A percentile compares a stretch with the other conserved stretches of the same genome.
Conservation (phyloP, 192 early-diverging fungal genomes). For the Powellomyces hirtus region DNA sequence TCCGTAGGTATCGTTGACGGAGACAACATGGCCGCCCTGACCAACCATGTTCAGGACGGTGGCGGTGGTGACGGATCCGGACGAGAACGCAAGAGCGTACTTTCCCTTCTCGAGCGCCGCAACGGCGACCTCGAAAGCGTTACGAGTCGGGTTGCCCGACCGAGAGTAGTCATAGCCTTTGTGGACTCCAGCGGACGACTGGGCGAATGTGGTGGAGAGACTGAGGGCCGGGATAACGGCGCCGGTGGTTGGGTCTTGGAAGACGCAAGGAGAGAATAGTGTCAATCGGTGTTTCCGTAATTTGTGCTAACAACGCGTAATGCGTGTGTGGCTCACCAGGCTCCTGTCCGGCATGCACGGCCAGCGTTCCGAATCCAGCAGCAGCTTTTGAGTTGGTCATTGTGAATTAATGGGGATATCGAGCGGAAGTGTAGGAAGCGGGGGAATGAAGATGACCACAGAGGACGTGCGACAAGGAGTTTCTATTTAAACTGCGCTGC, state of each 20-base stretch:
- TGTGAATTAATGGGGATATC: too few relatives aligned
- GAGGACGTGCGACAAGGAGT: too few relatives aligned
- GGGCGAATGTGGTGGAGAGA: conserved; percentile 96
- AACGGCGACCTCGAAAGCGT: conserved; percentile 81
- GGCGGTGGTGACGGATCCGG: conserved; percentile 70
- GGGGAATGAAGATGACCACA: too few relatives aligned
- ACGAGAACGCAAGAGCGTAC: conserved; percentile 70
- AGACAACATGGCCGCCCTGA: conserved; percentile 82
- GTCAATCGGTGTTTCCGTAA: background rate
- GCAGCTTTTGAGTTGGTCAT: too few relatives aligned
- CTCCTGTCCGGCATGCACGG: conserved; percentile 89
- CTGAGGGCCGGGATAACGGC: conserved; percentile 97
- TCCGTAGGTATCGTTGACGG: conserved; percentile 94
- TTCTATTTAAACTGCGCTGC: too few relatives aligned
- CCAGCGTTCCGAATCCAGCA: conserved; percentile 78
- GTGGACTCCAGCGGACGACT: conserved; percentile 87
- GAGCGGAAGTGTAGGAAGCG: too few relatives aligned
- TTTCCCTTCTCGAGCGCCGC: conserved; percentile 89
- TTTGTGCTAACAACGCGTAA: background rate
- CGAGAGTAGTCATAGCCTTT: conserved; percentile 93
- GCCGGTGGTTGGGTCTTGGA: conserved; percentile 77
- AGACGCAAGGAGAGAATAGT: background rate
- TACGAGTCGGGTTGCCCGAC: conserved; percentile 93
- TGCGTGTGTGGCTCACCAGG: conserved; percentile 38
- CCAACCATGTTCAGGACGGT: conserved; percentile 80